Evolutionary conservation across 257 asterid species (phyloP), one percentile per base, ranked within the genome.

Genomic region (Solanum sitiens): DNA sequence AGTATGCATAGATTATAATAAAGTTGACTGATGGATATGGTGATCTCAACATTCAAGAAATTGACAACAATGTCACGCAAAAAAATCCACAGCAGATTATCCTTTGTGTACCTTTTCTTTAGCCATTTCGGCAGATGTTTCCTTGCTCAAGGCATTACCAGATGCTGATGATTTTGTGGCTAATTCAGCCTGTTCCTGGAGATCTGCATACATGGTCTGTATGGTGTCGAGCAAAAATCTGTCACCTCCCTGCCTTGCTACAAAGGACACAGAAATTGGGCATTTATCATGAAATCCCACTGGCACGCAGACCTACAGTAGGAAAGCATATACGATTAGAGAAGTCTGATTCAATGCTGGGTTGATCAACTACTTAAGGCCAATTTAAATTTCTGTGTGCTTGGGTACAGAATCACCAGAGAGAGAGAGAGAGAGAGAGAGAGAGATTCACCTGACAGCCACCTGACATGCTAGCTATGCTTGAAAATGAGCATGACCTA

Each of bases 391-490:
- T 44, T 27, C 42, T 45, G 42, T 10, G 86, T 33, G 86, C 27
- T 82, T 82, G 32, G 86, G 70, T 82, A 15, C 86, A 50, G 86
- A 50, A 50, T 44, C 45, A 82, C 70, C 23, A 47, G 77, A 40
- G 63, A 53, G 86, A 65, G 82, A 80, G 30, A 27, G 30, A n/a
- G 37, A 33, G 37, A 33, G 37, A 47, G 84, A 40, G 63, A 53
- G 86, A 67, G 82, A 80, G 87, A 88, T 89, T 86, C 87, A 97
- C 99, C 99, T 97, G 99, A 88, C 99, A 97, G 88, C 99, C 96
- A 89, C 99, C 99, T 35, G 99, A 95, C 93, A 97, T 89, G 92
- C 99, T 97, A 89, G 96, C 99, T 89, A 97, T 82, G 91, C 99
- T 94, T 83, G 98, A 93, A 63, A 95, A 85, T 40, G 92, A 87